These are phyloP conservation scores for Daldinia childiae DNA, from an alignment of 495 filamentous ascomycete species.

Conservation along the genomic window DNA sequence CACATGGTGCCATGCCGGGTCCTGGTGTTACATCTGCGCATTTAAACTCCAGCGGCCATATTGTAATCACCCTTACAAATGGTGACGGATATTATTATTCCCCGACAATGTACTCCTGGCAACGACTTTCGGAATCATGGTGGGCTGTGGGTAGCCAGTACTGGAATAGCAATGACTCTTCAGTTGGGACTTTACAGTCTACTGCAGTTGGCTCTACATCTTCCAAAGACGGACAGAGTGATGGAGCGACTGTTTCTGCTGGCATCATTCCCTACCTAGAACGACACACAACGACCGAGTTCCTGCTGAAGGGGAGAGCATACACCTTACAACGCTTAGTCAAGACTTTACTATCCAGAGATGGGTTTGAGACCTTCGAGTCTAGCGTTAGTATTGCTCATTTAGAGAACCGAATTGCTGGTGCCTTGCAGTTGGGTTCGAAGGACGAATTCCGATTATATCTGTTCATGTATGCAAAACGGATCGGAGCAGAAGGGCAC, in stretches of 20 bases:
- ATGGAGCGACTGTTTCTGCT: constrained; percentile 76
- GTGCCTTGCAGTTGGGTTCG: constrained; percentile 82
- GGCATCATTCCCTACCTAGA: constrained; percentile 94
- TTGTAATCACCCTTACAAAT: constrained; percentile 87
- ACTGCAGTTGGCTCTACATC: constrained; percentile 66
- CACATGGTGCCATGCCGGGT: constrained; percentile 72
- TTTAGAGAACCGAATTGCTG: constrained; percentile 93
- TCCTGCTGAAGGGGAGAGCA: constrained; percentile 88
- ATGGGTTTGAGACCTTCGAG: constrained; percentile 93
- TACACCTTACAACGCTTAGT: constrained; percentile 89
- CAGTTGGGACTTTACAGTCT: constrained; percentile 78
- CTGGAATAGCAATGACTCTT: constrained; percentile 94
- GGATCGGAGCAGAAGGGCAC: constrained; percentile 88
- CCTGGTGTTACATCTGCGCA: constrained; percentile 89
- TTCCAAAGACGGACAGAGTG: constrained; percentile 47
- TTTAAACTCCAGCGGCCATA: constrained; percentile 82
- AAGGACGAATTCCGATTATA: constrained; percentile 92
- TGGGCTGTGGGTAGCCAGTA: constrained; percentile 98
- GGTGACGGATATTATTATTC: constrained; percentile 94
- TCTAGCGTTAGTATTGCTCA: constrained; percentile 91
- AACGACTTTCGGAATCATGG: constrained; percentile 92
- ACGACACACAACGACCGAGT: constrained; percentile 91
- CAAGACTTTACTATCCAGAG: constrained; percentile 81
- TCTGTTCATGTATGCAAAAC: constrained; percentile 94
- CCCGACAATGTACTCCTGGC: constrained; percentile 85